Evolutionary conservation across 2,329 filamentous ascomycete genomes (phyloP).

Genomic region (Ophiostoma pallidulum): DNA sequence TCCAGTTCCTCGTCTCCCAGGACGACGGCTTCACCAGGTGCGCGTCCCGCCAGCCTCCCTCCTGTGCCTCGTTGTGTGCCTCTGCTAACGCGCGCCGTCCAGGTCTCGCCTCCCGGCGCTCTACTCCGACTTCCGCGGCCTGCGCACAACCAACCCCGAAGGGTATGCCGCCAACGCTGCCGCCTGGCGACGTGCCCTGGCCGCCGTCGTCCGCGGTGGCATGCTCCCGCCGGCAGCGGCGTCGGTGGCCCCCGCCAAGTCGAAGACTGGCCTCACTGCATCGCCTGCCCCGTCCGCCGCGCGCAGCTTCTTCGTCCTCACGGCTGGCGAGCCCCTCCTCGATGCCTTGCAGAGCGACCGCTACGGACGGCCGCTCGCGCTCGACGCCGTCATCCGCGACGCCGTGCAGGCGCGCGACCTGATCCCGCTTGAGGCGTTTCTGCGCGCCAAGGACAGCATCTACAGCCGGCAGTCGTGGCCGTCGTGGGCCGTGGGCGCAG

Average conservation of each 20-base stretch:
- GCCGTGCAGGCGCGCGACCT: conserved; percentile 60
- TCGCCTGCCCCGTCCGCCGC: conserved; percentile 18
- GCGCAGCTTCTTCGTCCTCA: conserved; percentile 42
- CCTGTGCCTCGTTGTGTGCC: not conserved
- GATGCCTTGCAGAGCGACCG: conserved; percentile 64
- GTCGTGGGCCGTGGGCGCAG: conserved; percentile 60
- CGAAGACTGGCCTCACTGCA: not conserved
- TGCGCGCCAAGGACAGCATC: conserved; percentile 56
- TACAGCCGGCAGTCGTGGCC: conserved; percentile 57
- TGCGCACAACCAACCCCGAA: conserved; percentile 20
- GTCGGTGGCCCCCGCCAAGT: not conserved
- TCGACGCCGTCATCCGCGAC: conserved; percentile 70
- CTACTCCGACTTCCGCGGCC: conserved; percentile 22
- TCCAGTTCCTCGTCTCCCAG: conserved; percentile 16
- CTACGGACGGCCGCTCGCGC: conserved; percentile 69
- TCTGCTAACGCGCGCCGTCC: not conserved
- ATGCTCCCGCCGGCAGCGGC: conserved; percentile 20
- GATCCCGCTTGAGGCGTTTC: conserved; percentile 61
- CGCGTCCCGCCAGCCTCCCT: not conserved
- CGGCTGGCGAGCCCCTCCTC: conserved; percentile 53
- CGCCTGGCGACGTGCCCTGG: conserved; percentile 27
- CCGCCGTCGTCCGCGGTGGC: conserved; percentile 24
- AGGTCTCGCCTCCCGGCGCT: conserved; percentile 21
- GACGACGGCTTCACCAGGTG: conserved; percentile 17
- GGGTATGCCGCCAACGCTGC: conserved; percentile 25